A percentile compares a stretch with the other conserved stretches of the same genome.
Evolutionary conservation across 2,329 filamentous ascomycete species (phyloP).

Genomic region (Fonsecaea nubica): DNA sequence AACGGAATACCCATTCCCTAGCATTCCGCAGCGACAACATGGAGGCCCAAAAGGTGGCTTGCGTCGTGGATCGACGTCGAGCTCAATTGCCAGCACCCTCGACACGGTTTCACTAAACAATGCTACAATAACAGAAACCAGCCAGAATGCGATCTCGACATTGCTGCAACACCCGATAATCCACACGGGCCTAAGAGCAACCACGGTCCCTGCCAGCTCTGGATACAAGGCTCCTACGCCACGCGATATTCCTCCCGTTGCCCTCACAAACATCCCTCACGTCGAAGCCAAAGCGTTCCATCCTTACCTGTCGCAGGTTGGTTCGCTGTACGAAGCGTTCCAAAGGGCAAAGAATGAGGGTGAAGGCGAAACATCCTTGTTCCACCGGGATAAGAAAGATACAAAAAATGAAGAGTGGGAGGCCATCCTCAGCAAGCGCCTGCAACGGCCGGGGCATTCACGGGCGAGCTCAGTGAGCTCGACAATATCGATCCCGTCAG

Average conservation of each 20-base stretch:
- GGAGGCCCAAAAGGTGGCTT: conserved; percentile 40
- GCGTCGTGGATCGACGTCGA: conserved; percentile 81
- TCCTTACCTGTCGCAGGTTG: conserved; percentile 83
- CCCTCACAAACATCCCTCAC: conserved; percentile 84
- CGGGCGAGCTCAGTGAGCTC: conserved; percentile 52
- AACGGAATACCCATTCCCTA: conserved; percentile 37
- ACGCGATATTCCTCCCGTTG: conserved; percentile 90
- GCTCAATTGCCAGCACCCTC: conserved; percentile 83
- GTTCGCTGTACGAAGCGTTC: conserved; percentile 85
- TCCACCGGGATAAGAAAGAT: conserved; percentile 53
- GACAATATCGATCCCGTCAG: conserved; percentile 54
- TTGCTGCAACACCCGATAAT: conserved; percentile 90
- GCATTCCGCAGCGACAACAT: conserved; percentile 26
- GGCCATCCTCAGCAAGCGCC: conserved; percentile 53
- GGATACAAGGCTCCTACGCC: conserved; percentile 82
- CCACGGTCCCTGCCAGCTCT: conserved; percentile 71
- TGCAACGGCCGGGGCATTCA: conserved; percentile 49
- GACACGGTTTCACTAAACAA: conserved; percentile 66
- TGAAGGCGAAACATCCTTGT: conserved; percentile 63
- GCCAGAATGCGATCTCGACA: conserved; percentile 92
- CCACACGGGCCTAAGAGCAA: conserved; percentile 82
- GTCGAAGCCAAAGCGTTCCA: conserved; percentile 81
- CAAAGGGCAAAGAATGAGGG: conserved; percentile 80
- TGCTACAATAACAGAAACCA: conserved; percentile 71
- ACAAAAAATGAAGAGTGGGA: conserved; percentile 55